A percentile compares a stretch with the other conserved stretches of the same genome.
Conservation (phyloP, 2,329 filamentous ascomycete genomes). For the Arthroderma sp. region DNA sequence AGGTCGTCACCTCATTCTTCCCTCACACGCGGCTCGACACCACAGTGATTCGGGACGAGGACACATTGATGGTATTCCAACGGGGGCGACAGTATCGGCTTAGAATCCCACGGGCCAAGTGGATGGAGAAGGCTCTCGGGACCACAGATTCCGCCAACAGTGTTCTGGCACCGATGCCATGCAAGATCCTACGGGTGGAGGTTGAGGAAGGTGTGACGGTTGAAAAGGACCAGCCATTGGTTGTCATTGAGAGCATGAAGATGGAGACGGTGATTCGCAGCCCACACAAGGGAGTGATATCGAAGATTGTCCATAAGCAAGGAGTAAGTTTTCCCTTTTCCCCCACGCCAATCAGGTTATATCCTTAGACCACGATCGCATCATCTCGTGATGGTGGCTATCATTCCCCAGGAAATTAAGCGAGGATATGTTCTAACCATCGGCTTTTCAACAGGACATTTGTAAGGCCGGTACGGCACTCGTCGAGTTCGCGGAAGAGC, state of each 20-base stretch:
- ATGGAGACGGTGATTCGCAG: constrained; percentile 77
- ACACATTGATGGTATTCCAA: constrained; percentile 61
- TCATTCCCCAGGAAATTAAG: not conserved
- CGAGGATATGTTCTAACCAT: not conserved
- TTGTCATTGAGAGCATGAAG: constrained; percentile 88
- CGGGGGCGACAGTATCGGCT: constrained; percentile 46
- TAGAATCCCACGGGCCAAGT: constrained; percentile 48
- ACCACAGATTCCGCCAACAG: constrained; percentile 68
- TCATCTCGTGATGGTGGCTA: not conserved
- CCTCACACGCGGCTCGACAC: constrained; percentile 66
- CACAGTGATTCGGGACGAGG: constrained; percentile 49
- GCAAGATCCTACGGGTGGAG: constrained; percentile 85
- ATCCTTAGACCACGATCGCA: constrained; percentile 6
- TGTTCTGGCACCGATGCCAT: constrained; percentile 90
- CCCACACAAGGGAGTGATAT: constrained; percentile 57
- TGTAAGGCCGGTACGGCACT: constrained; percentile 65
- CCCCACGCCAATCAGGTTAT: constrained; percentile 6
- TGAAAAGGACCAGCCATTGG: constrained; percentile 70
- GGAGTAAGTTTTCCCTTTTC: constrained; percentile 43
- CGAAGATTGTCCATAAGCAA: constrained; percentile 59
- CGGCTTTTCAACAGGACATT: constrained; percentile 44
- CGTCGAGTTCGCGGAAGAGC: constrained; percentile 50
- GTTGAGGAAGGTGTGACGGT: constrained; percentile 71
- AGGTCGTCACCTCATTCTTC: constrained; percentile 60
- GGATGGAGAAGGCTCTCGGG: constrained; percentile 79